Evolutionary conservation across 2,329 filamentous ascomycete genomes (phyloP).

Genomic region (Talaromyces sp.): DNA sequence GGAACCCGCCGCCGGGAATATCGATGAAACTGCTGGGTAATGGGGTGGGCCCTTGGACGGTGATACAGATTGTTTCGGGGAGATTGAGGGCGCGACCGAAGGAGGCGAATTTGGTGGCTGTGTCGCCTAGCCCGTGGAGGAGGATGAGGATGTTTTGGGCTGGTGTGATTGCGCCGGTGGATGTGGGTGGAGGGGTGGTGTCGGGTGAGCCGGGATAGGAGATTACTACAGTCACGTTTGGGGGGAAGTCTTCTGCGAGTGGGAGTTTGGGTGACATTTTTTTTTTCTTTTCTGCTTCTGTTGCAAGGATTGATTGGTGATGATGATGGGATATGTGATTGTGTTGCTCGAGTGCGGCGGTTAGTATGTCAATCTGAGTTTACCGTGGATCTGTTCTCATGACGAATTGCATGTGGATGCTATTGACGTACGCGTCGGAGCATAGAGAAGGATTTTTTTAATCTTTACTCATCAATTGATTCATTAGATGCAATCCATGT

Average conservation of each 20-base stretch:
- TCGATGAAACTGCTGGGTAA: conserved; percentile 62
- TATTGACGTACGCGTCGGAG: no score
- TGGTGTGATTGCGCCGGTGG: no score
- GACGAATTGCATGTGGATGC: no score
- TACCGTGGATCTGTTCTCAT: background rate
- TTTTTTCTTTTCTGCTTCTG: background rate
- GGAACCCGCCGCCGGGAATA: conserved; percentile 45
- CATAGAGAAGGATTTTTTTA: no score
- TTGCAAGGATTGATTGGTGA: background rate
- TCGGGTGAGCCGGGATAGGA: conserved; percentile 38
- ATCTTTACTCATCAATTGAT: no score
- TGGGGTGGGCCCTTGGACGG: conserved; percentile 64
- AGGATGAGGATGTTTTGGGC: conserved; percentile 73
- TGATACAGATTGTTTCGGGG: conserved; percentile 70
- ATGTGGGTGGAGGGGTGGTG: conserved; percentile 35
- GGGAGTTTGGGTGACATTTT: conserved; percentile 36
- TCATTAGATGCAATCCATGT: no score
- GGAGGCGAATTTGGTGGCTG: conserved; percentile 59
- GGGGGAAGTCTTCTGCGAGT: conserved; percentile 43
- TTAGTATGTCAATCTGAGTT: no score
- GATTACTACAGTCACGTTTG: conserved; percentile 36
- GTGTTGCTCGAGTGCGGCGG: background rate
- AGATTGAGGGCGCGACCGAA: conserved; percentile 66
- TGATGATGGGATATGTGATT: background rate
- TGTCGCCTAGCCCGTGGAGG: conserved; percentile 80